Percentiles rank a stretch among this genome's conserved stretches.
Conservation (phyloP, 352 stramenopile species). For the Saprolegnia parasitica region DNA sequence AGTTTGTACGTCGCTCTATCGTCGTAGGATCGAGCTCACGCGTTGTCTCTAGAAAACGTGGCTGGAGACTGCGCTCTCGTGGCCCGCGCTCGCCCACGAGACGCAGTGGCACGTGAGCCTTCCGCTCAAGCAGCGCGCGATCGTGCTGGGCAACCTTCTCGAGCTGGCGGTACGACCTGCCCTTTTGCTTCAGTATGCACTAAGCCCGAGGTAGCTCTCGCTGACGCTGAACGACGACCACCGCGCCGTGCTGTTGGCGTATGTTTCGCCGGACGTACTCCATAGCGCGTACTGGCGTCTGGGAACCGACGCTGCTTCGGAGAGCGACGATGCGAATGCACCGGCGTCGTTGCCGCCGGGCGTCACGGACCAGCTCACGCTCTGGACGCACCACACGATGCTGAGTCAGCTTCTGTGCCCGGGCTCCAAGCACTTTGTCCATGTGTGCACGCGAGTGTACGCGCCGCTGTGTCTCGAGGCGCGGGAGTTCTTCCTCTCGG, state of each 20-base stretch:
- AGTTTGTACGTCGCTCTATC: slow-evolving; percentile 7
- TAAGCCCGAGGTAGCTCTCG: neutral
- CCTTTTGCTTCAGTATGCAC: neutral
- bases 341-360: neutral
- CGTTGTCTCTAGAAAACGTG: slow-evolving; percentile 22
- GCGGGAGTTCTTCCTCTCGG: slow-evolving; percentile 19
- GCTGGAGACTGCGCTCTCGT: neutral
- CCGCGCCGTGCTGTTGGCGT: neutral
- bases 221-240: neutral
- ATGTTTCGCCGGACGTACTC: neutral
- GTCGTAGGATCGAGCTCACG: no score
- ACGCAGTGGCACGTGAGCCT: neutral
- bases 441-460: slow-evolving; percentile 18
- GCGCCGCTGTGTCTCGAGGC: slow-evolving; percentile 10
- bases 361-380: neutral
- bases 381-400: slow-evolving; percentile 3
- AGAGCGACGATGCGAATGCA: neutral
- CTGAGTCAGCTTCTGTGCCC: neutral
- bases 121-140: neutral
- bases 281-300: neutral
- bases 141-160: slow-evolving; percentile 27
- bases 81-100: neutral
- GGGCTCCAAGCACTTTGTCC: neutral
- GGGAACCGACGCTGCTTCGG: neutral
- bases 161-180: slow-evolving; percentile 23